A percentile compares a stretch with the other conserved stretches of the same genome.
These are phyloP conservation scores for Neoscytalidium dimidiatum DNA, from an alignment of 2,329 filamentous ascomycete genomes.

Conservation along the genomic window DNA sequence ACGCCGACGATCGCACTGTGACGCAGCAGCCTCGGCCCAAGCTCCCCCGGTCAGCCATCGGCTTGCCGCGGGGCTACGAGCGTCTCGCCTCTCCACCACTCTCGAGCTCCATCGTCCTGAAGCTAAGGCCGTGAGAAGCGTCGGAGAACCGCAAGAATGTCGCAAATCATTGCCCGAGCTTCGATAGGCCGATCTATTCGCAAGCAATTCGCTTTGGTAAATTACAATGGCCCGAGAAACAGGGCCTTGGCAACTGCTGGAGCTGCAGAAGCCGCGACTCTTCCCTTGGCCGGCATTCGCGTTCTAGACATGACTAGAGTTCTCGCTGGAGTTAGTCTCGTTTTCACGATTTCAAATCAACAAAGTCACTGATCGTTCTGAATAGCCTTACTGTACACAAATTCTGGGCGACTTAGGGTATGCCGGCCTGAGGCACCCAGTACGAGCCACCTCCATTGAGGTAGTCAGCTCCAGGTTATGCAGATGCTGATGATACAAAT, in stretches of 20 bases:
- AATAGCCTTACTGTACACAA: constrained; percentile 92
- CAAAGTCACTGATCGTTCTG: background rate
- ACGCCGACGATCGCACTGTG: constrained; percentile 1
- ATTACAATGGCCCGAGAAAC: constrained; percentile 1
- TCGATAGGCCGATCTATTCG: background rate
- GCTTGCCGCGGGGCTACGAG: background rate
- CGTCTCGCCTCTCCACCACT: background rate
- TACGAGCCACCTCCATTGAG: constrained; percentile 36
- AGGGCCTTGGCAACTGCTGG: constrained; percentile 11
- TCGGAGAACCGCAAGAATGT: background rate
- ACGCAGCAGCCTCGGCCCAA: constrained; percentile 8
- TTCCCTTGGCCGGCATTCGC: constrained; percentile 81
- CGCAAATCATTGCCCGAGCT: background rate
- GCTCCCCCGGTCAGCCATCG: background rate
- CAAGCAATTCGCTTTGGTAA: background rate
- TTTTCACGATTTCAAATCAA: background rate
- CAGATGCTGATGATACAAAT: constrained; percentile 18
- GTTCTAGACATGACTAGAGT: constrained; percentile 98
- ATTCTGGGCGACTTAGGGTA: constrained; percentile 96
- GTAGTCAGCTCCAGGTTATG: constrained; percentile 27
- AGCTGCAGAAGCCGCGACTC: constrained; percentile 40
- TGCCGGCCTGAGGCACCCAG: constrained; percentile 35
- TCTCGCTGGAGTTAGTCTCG: constrained; percentile 76
- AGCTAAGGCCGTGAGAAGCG: too few relatives aligned
- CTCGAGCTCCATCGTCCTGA: background rate